Evolutionary conservation across 768 basidiomycete genomes (phyloP).

Genomic region (Leucosporidium yakuticum): DNA sequence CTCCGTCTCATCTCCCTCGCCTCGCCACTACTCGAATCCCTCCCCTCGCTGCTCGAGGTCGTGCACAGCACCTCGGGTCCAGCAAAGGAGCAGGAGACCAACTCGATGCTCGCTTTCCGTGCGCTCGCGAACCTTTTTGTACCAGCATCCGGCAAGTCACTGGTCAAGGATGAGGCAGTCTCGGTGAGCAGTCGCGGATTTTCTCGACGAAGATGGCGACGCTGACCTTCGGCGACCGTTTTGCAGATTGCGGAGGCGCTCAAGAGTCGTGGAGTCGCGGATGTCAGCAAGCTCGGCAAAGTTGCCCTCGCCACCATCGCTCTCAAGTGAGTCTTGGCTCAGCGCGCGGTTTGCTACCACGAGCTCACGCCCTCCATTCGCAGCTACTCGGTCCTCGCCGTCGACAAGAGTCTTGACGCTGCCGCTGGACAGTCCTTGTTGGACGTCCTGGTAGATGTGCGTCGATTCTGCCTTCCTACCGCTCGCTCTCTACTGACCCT

Average conservation of each 20-base stretch:
- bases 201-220: background rate
- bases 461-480: background rate
- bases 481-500: background rate
- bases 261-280: conserved; percentile 47
- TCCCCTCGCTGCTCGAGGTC: conserved; percentile 51
- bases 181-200: conserved; percentile 20
- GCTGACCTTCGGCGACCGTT: background rate
- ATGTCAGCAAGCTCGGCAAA: conserved; percentile 63
- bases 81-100: conserved; percentile 70
- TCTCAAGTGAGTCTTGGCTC: conserved; percentile 65
- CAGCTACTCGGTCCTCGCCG: conserved; percentile 40
- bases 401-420: conserved; percentile 28
- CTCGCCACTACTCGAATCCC: conserved; percentile 51
- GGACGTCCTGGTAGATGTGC: conserved; percentile 37
- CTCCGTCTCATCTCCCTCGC: conserved; percentile 66
- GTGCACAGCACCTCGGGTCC: background rate
- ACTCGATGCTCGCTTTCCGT: conserved; percentile 70
- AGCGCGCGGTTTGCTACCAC: background rate
- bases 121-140: conserved; percentile 70
- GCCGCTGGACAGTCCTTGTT: conserved; percentile 29
- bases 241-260: conserved; percentile 57
- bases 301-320: conserved; percentile 72
- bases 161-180: conserved; percentile 32
- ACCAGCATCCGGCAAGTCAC: conserved; percentile 28
- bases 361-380: background rate